Evolutionary conservation across 345 rosid species (phyloP).

Genomic region (Euphorbia lathyris): DNA sequence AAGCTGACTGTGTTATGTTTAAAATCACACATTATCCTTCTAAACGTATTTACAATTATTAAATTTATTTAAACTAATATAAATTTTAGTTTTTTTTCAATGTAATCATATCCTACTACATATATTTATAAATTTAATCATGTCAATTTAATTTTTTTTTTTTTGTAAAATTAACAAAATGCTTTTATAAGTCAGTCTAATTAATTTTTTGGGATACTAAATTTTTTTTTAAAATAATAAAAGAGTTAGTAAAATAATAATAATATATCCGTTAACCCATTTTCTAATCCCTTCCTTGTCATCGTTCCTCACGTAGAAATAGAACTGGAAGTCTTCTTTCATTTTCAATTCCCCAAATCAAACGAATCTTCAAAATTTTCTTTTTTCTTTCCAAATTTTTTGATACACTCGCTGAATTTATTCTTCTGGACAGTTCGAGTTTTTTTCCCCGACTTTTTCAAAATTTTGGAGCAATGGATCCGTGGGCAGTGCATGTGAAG

Average conservation of each 20-base stretch:
- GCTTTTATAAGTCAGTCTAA: no score
- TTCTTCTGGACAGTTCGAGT: not conserved
- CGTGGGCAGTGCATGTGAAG: conserved; percentile 42
- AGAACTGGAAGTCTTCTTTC: not conserved
- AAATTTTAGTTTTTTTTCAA: no score
- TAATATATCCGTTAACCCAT: not conserved
- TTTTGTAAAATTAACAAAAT: no score
- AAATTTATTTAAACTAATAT: no score
- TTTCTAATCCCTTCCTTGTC: not conserved
- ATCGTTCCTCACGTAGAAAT: not conserved
- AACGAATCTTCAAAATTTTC: not conserved
- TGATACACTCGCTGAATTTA: not conserved
- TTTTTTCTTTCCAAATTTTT: not conserved
- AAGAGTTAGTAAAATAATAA: not conserved
- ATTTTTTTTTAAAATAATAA: no score
- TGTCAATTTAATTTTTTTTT: no score
- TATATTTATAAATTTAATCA: no score
- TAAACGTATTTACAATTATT: no score
- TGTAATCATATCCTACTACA: no score
- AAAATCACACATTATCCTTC: no score
- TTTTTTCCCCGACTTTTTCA: conserved; percentile 7
- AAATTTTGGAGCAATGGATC: conserved; percentile 39
- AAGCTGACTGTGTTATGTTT: no score
- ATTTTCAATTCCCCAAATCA: not conserved
- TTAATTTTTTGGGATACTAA: no score